Evolutionary conservation across 768 basidiomycete species (phyloP), one percentile per base, ranked within the genome.

Genomic region (Harrya chromipes): DNA sequence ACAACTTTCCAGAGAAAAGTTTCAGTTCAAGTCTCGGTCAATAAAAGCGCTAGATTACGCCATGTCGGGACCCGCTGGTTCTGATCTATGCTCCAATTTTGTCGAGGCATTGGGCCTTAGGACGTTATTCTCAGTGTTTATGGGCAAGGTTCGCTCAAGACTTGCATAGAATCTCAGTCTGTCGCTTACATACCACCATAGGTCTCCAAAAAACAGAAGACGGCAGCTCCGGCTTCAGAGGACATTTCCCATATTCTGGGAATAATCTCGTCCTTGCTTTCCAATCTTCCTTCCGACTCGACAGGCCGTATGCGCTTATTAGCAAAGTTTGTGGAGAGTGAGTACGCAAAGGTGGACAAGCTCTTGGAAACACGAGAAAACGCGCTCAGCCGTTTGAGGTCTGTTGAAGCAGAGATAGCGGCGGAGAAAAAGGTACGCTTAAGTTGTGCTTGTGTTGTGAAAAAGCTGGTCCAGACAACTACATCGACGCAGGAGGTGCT

Each of bases 261-360:
- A 40, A 87, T 95, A 50, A 79, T 90, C 26, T 86, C 88, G 2
- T 97, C 95, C 0, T 75, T 98, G 21, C 82, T 93, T 57, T 87
- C 87, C 8, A 93, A 90, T 57, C 81, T 97, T 9, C 77, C 85
- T 5, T 93, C 93, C 2, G 93, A 94, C 47, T 89, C 93, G 6
- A 77, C 83, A 0, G 74, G 80, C 24, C 83, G 91, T 16, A 82
- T 89, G 46, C 84, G 97, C 12, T 71, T 98, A 16, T 72, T 99
- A 14, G 76, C 91, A 6, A 99, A 99, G 69, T 99, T 98, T 58
- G 92, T 97, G 13, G 95, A 98, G 67, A 77, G 71, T 23, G 82
- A 87, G 45, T 99, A 97, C 61, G 93, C 94, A 64, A 98, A 99
- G 66, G 83, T 90, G 8, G 97, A 98, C 66, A 90, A 94, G 59